Base-by-base conservation (phyloP, 768 basidiomycete genomes). In the Albatrellus ellisii region DNA sequence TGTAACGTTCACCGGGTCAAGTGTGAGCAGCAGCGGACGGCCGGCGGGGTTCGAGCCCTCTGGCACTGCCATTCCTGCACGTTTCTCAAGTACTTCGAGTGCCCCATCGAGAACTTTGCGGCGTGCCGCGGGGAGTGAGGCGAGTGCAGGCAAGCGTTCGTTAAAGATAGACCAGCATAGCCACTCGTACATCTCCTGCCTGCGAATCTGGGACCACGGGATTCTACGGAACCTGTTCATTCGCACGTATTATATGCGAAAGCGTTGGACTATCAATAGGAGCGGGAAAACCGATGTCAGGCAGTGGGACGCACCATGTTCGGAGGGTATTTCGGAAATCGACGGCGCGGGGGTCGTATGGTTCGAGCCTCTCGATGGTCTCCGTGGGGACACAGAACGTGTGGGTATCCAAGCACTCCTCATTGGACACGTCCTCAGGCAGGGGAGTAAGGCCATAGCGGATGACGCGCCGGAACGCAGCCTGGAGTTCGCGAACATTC, bases 111-210 rank as follows among this genome's bases (percentile, higher is more conserved):
- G 50, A 12, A 72, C 65, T 6, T 55, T 57, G 22, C 60, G 64
- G 38, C 74, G 73, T 2, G 61, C 46, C 9, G 62, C 56, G 2
- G 75, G 60, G 14, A 85, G 56, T 22, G 58, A 41, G 9, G 75
- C 66, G 4, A 61, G 54, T 5, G 70, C 54, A 12, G 79, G 77
- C 25, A 84, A 63, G 28, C 75, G 66, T 4, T 70, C 64, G 54
- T 81, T 81, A 59, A 78, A 91, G 53, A 84, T 77, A 18, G 75
- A 70, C 88, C 89, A 92, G 43, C 85, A 77, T 24, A 94, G 62
- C 83, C 87, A 92, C 45, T 72, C 64, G 31, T 67, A 67, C 43
- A 87, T 62, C 55, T 88, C 74, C 28, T 70, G 62, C 14, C 64
- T 66, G 33, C 66, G 74, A 44, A 94, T 70, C 10, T 70, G 64